These are phyloP conservation scores for Phytophthora pluvialis DNA, from an alignment of 352 stramenopile genomes.

Conservation along the genomic window DNA sequence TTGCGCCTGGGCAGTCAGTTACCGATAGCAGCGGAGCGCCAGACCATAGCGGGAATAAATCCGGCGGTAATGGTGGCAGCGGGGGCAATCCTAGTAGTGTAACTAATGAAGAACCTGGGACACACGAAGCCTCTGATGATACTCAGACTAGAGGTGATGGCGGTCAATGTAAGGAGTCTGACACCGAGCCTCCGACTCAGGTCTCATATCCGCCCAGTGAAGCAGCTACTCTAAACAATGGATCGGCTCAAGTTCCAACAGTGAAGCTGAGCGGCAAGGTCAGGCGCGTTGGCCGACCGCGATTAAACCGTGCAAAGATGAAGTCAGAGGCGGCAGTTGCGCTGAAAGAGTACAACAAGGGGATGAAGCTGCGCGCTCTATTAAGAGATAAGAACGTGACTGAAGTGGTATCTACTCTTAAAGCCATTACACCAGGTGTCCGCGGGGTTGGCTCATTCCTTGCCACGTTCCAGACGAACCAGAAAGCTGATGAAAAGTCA, in stretches of 20 bases:
- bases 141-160: too few relatives aligned
- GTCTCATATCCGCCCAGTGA: not conserved
- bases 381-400: not conserved
- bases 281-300: not conserved
- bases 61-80: not conserved
- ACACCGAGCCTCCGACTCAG: not conserved
- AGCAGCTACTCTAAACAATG: not conserved
- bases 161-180: not conserved
- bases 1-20: not conserved
- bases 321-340: not conserved
- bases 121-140: too few relatives aligned
- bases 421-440: not conserved
- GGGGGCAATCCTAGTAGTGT: too few relatives aligned
- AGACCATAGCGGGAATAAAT: not conserved
- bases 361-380: slow-evolving; percentile 10
- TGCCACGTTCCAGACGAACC: not conserved
- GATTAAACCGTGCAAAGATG: not conserved
- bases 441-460: not conserved
- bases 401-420: not conserved
- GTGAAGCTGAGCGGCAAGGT: not conserved
- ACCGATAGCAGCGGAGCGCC: too few relatives aligned
- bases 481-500: not conserved
- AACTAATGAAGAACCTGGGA: too few relatives aligned
- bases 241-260: not conserved
- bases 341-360: slow-evolving; percentile 8